Percentiles rank a stretch among this genome's conserved stretches.
phyloP scores from a whole-genome alignment of 2,329 filamentous ascomycete species.

The Ophiostoma australiae region DNA sequence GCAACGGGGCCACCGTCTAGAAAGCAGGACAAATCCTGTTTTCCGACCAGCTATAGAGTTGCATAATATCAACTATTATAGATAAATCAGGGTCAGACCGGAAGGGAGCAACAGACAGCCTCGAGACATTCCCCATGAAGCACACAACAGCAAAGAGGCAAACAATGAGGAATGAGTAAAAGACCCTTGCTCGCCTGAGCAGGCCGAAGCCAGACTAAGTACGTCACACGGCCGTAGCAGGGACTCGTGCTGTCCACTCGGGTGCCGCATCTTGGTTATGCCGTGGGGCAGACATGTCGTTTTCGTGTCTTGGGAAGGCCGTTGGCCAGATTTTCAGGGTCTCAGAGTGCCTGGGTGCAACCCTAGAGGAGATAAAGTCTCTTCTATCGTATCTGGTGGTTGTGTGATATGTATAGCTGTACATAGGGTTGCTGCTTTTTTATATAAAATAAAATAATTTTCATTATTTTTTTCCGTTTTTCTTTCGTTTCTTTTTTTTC shows the following conservation, averaged over 20 bases:
- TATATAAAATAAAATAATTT: background rate
- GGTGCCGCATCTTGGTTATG: background rate
- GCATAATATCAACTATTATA: background rate
- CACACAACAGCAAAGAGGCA: background rate
- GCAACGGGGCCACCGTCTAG: too few relatives aligned
- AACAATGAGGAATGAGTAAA: too few relatives aligned
- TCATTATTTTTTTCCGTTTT: background rate
- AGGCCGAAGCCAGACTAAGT: conserved; percentile 2
- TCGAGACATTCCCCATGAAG: background rate
- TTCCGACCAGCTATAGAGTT: background rate
- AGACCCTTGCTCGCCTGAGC: background rate
- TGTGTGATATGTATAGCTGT: too few relatives aligned
- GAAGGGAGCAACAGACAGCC: background rate
- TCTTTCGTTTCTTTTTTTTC: background rate
- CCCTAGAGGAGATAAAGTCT: background rate
- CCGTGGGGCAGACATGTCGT: background rate
- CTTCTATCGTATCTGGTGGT: background rate
- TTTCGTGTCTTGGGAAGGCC: background rate
- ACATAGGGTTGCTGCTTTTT: too few relatives aligned
- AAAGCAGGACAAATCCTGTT: background rate
- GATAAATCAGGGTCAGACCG: background rate
- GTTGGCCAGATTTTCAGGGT: conserved; percentile 3
- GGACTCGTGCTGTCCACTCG: background rate
- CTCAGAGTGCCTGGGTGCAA: background rate
- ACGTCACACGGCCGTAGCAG: background rate